Base-by-base conservation (phyloP, 768 basidiomycete genomes). In the Auriscalpium vulgare region DNA sequence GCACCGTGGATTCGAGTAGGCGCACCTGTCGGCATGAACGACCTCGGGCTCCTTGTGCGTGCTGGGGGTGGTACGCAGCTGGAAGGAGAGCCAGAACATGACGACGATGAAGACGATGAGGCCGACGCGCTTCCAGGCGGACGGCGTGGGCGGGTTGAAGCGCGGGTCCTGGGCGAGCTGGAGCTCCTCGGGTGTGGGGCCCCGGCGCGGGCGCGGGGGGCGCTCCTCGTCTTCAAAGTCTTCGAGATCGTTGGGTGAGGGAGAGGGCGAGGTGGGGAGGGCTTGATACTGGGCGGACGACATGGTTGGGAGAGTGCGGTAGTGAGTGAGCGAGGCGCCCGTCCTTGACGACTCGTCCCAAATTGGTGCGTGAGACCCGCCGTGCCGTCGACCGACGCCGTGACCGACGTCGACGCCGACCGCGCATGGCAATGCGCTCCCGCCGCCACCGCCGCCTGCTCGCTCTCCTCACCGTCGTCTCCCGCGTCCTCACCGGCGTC, bases 1-100 rank as follows among this genome's bases (percentile, higher is more conserved):
- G 17, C n/a, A 47, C 47, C 8, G 11, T 53, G 4, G 19, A 23
- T 10, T 38, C 17, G 50, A 34, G 16, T 13, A 2, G 44, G 71
- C 78, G 55, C 56, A 88, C 88, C 88, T 77, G 13, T 75, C 73
- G 8, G 88, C 84, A 64, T 88, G 75, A 10, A 88, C 67, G 40
- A 87, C 65, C 47, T 82, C 69, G 9, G 80, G 70, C 57, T 74
- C 46, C 56, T 47, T 35, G n/a, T 29, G 49, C 37, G 4, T 44
- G 13, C 23, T 44, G 45, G 57, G 38, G 19, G 58, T 52, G 35
- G 57, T 54, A 37, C 67, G 66, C 37, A 71, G 21, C 34, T 56
- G 54, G 50, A 75, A 67, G 11, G 70, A 71, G 17, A 75, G 58
- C 71, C 71, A 78, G 62, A 77, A 72, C 60, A 77, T 60, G 53